Base-by-base conservation (phyloP, 2,329 filamentous ascomycete species). In the Fusarium oxysporum region DNA sequence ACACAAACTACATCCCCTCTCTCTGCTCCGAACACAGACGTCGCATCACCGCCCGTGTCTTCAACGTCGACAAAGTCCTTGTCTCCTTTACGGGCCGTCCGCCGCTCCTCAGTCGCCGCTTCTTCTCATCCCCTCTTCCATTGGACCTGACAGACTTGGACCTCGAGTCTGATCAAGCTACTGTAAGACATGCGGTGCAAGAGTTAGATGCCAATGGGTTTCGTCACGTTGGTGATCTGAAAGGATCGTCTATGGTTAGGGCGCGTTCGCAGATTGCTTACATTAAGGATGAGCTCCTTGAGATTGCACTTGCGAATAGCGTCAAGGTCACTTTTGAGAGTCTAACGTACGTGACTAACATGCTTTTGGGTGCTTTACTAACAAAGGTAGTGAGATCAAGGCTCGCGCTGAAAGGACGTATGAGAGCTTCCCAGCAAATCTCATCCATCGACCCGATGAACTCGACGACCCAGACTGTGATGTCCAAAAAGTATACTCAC, bases 211-310 rank as follows among this genome's bases (percentile, higher is more conserved):
- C 77, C 0, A 78, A 85, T 41, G 89, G 89, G 0, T 90, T 88
- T 87, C 89, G 87, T 40, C 84, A 81, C 1, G 75, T 81, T 2
- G 85, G 85, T 0, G 76, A 79, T 0, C 72, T 89, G 0, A 80
- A 85, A 25, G 76, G 85, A 1, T 81, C 83, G 1, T 89, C 87
- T 0, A 83, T 85, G 61, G 74, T 81, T 1, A 81, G 88, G 32
- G 84, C 86, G 0, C 84, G 85, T 48, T 82, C 83, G 3, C 81
- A 84, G 16, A 82, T 90, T 40, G 84, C 85, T 5, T 76, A 82
- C 1, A 82, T 91, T 12, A 83, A 87, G 5, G 89, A 91, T 68
- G 89, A 91, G 53, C 85, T 91, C 8, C 82, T 91, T 8, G 87
- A 90, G 69, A 82, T 91, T 28, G 88, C 88, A 0, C 78, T 90